Conservation (phyloP, 495 filamentous ascomycete species). For the Aspergillus baeticus region DNA sequence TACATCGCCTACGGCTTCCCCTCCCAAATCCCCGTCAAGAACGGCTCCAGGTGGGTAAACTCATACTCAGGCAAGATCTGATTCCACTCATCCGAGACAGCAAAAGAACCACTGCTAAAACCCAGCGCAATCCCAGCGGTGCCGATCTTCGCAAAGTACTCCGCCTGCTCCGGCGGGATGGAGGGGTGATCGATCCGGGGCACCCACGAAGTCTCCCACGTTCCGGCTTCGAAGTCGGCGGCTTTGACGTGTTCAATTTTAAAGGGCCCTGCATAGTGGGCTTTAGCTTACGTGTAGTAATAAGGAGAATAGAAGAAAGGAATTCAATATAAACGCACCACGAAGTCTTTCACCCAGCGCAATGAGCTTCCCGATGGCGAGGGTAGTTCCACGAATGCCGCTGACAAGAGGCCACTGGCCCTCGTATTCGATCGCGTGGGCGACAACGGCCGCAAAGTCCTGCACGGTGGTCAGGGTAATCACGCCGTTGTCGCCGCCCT, state of each 20-base stretch:
- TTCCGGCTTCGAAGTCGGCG: slow-evolving; percentile 45
- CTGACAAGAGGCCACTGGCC: slow-evolving; percentile 56
- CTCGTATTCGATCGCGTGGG: slow-evolving; percentile 49
- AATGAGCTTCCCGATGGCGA: slow-evolving; percentile 44
- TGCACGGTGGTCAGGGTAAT: slow-evolving; percentile 48
- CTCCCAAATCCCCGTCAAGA: slow-evolving; percentile 46
- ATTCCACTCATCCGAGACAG: slow-evolving; percentile 53
- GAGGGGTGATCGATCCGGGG: slow-evolving; percentile 40
- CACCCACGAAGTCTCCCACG: slow-evolving; percentile 45
- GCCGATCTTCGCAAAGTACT: slow-evolving; percentile 29
- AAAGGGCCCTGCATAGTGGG: no score
- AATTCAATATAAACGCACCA: slow-evolving; percentile 35
- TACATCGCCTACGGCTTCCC: slow-evolving; percentile 41
- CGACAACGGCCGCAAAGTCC: slow-evolving; percentile 48
- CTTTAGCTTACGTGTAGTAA: no score
- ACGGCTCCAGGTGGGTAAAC: slow-evolving; percentile 47
- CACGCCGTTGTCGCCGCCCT: slow-evolving; percentile 39
- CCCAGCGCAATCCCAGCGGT: slow-evolving; percentile 40
- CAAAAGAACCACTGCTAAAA: slow-evolving; percentile 34
- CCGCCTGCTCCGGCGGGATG: slow-evolving; percentile 39
- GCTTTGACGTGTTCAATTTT: slow-evolving; percentile 41
- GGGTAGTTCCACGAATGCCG: slow-evolving; percentile 47
- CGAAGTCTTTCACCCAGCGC: slow-evolving; percentile 48
- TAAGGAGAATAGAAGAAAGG: no score
- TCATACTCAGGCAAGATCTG: slow-evolving; percentile 50